Evolutionary conservation across 73 alveolate genomes (phyloP), one percentile per base, ranked within the genome.

Genomic region (Uronychia binucleata): DNA sequence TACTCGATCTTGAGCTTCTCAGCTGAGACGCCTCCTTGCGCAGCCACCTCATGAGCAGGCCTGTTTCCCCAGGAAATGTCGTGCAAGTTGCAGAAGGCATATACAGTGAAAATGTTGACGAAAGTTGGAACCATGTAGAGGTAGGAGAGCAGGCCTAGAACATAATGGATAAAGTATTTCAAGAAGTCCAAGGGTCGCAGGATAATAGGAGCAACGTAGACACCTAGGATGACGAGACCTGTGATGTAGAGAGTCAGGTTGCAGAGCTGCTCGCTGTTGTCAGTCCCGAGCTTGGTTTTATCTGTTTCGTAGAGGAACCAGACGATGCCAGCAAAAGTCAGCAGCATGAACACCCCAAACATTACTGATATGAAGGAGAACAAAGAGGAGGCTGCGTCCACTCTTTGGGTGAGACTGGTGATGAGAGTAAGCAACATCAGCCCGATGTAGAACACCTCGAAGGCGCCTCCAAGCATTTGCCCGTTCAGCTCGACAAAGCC

Each of bases 41-140:
- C 19, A 19, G 5, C 19, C n/a, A 46, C 67, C 19, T 46, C 67
- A 46, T 46, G 67, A 74, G 90, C 77, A 0, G 97, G 95, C 74
- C 97, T 89, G 30, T 89, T 90, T 25, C 97, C 97, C 97, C 97
- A 93, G 33, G 96, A 79, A 34, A 86, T 75, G 75, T 93, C 97
- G 74, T 90, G 95, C 28, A 90, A 31, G 85, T 93, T 93, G 60
- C 93, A 90, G 81, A 90, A 84, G 30, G 94, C 92, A 79, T 81
- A 88, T 59, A 91, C 80, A 29, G 67, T 58, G 85, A 91, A 82
- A 26, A 87, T 67, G 57, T 81, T 87, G 59, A 84, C 77, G 84
- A 74, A 91, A 0, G 91, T 82, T 1, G 96, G 96, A 80, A 90
- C 79, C 85, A 87, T 59, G 27, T 78, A 34, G 1, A 91, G 46